These are phyloP conservation scores for Dimargaris xerosporica DNA, from an alignment of 192 early-diverging fungal species.

Conservation along the genomic window DNA sequence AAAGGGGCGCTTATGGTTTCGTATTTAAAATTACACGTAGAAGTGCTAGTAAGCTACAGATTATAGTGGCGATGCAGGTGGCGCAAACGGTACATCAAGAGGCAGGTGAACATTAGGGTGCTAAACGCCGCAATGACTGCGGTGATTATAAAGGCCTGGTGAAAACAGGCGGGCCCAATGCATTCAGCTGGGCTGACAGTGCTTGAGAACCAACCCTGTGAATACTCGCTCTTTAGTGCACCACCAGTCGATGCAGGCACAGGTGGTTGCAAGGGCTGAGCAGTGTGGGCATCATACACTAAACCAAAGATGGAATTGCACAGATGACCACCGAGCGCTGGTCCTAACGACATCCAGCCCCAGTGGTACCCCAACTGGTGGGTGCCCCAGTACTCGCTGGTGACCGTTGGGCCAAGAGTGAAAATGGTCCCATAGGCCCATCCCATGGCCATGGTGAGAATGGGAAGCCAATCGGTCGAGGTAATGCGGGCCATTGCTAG, in stretches of 20 bases:
- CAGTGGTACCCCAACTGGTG: conserved; percentile 34
- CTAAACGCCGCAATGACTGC: conserved; percentile 17
- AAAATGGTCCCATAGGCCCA: conserved; percentile 27
- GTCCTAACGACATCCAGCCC: conserved; percentile 39
- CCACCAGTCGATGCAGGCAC: not conserved
- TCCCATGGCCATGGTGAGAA: conserved; percentile 23
- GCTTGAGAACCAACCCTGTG: conserved; percentile 12
- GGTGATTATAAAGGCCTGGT: too few relatives aligned
- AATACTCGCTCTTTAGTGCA: conserved; percentile 5
- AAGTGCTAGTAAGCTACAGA: too few relatives aligned
- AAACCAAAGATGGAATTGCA: conserved; percentile 46
- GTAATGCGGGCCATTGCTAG: conserved; percentile 13
- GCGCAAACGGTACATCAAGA: not conserved
- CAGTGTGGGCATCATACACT: conserved; percentile 30
- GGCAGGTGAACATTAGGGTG: not conserved
- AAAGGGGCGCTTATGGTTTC: too few relatives aligned
- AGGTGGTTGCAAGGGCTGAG: conserved; percentile 2
- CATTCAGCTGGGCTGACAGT: conserved; percentile 11
- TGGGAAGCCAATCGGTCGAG: conserved; percentile 18
- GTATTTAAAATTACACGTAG: too few relatives aligned
- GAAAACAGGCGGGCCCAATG: conserved; percentile 25
- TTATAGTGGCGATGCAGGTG: not conserved
- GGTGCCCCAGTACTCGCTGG: conserved; percentile 30
- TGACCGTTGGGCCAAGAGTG: conserved; percentile 28
- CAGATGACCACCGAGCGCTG: conserved; percentile 43